A percentile compares a stretch with the other conserved stretches of the same genome.
Conservation (phyloP, 768 basidiomycete genomes). For the Rhizopogon vesiculosus region DNA sequence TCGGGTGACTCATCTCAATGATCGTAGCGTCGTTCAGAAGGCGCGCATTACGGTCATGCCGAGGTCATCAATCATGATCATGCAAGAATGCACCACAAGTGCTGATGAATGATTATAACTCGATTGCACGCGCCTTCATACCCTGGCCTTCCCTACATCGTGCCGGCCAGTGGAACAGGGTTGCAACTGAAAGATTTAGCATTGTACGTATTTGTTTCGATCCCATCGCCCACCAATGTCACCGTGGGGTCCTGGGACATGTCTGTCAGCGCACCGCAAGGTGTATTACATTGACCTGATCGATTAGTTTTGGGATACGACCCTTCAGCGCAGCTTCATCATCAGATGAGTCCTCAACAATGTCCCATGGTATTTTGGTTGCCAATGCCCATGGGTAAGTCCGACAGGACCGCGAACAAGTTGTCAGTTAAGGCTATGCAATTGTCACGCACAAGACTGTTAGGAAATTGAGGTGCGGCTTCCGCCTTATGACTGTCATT, state of each 20-base stretch:
- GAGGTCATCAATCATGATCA: neutral
- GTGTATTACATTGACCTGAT: neutral
- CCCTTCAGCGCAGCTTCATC: neutral
- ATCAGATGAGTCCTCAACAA: neutral
- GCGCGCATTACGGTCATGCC: neutral
- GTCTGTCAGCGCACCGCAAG: neutral
- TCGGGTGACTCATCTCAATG: neutral
- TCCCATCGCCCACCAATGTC: no score
- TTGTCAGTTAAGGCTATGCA: neutral
- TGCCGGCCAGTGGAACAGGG: neutral
- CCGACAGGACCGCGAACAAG: neutral
- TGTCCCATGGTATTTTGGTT: neutral
- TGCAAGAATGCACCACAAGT: neutral
- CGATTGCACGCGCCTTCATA: neutral
- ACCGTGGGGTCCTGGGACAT: no score
- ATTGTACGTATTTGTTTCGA: no score
- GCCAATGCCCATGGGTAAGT: neutral
- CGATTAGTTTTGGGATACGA: neutral
- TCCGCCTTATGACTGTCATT: neutral
- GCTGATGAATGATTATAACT: no score
- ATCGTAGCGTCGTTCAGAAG: neutral
- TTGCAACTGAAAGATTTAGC: neutral
- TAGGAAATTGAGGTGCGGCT: neutral
- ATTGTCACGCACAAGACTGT: neutral
- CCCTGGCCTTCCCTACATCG: neutral